Evolutionary conservation across 257 asterid species (phyloP).

Genomic region (Ehretia macrophylla): DNA sequence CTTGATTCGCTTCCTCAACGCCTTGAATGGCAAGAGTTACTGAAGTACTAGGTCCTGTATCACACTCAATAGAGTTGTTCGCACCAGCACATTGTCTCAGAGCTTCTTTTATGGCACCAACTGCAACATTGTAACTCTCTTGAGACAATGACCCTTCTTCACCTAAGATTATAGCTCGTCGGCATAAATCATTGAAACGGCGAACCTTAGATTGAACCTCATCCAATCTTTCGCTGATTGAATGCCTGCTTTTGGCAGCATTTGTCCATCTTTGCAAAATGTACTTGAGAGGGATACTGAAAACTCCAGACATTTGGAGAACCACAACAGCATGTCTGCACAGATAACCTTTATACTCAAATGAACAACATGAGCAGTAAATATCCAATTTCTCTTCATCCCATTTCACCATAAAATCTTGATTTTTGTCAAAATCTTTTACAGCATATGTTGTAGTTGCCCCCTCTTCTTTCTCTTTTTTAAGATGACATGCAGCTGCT

Average conservation of each 20-base stretch:
- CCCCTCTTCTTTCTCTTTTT: conserved; percentile 63
- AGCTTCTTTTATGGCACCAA: conserved; percentile 64
- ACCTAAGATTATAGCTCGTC: conserved; percentile 84
- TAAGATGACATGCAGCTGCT: conserved; percentile 92
- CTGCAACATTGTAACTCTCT: conserved; percentile 71
- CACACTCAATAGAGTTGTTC: conserved; percentile 34
- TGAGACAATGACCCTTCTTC: conserved; percentile 89
- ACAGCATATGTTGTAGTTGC: conserved; percentile 44
- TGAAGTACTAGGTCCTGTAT: conserved; percentile 30
- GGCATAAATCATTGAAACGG: conserved; percentile 78
- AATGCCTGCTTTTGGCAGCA: conserved; percentile 68
- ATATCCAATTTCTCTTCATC: conserved; percentile 48
- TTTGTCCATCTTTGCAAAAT: conserved; percentile 90
- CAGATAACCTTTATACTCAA: conserved; percentile 79
- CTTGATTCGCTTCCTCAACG: conserved; percentile 34
- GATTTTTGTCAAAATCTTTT: conserved; percentile 64
- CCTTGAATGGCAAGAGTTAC: conserved; percentile 40
- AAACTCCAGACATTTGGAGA: conserved; percentile 96
- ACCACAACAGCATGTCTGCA: conserved; percentile 90
- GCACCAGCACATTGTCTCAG: conserved; percentile 39
- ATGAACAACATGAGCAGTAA: conserved; percentile 64
- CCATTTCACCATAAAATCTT: conserved; percentile 71
- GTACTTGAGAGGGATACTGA: conserved; percentile 66
- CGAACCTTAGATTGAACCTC: conserved; percentile 82
- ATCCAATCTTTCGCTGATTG: conserved; percentile 60